phyloP scores from a whole-genome alignment of 306 rosid species.

The Lathyrus tuberosus region DNA sequence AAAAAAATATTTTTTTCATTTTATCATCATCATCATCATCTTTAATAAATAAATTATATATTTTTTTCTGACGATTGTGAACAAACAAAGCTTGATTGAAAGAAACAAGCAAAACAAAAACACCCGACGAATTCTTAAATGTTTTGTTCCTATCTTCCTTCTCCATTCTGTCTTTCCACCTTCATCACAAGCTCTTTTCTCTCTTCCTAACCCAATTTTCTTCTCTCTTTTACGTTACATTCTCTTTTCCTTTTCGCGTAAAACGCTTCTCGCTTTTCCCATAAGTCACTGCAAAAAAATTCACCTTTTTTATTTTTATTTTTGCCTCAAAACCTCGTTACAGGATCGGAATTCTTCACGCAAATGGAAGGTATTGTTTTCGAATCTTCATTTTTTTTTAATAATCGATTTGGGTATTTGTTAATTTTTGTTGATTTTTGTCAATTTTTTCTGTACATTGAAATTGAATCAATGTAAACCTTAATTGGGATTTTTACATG shows the following conservation, averaged over 20 bases:
- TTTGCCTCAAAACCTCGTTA: constrained; percentile 41
- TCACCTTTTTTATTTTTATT: constrained; percentile 3
- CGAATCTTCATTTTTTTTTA: constrained; percentile 23
- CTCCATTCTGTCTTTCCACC: constrained; percentile 37
- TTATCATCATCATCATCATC: constrained; percentile 7
- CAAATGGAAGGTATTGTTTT: constrained; percentile 79
- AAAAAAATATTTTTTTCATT: not conserved
- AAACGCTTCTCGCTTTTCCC: constrained; percentile 48
- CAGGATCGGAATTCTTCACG: constrained; percentile 36
- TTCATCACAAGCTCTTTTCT: constrained; percentile 36
- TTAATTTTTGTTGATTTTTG: constrained; percentile 32
- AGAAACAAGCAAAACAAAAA: constrained; percentile 44
- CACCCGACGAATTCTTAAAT: constrained; percentile 20
- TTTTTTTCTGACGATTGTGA: not conserved
- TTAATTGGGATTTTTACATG: constrained; percentile 38
- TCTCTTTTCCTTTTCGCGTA: constrained; percentile 39
- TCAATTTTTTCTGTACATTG: constrained; percentile 34
- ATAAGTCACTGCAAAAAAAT: constrained; percentile 39
- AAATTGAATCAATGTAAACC: constrained; percentile 38
- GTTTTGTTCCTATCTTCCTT: constrained; percentile 20
- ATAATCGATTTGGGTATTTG: constrained; percentile 49
- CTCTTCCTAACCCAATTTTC: constrained; percentile 31
- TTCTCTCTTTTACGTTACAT: constrained; percentile 20
- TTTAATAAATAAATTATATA: not conserved
- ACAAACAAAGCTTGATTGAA: constrained; percentile 46